Conservation (phyloP, 495 filamentous ascomycete genomes). For the Lasiosphaeris hirsuta region DNA sequence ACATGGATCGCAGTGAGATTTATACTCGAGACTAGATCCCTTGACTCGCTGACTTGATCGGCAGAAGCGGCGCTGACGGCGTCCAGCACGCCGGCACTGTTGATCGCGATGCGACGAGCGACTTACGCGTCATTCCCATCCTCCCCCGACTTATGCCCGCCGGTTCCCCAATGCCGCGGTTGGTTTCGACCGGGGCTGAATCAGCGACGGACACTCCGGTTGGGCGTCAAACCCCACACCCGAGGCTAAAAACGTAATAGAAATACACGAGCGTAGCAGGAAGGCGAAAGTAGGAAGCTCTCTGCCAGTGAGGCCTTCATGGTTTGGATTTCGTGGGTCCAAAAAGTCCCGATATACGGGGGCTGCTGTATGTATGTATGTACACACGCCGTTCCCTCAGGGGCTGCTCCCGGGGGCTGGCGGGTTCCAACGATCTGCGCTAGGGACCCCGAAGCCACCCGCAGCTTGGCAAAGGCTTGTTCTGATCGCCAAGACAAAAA, state of each 20-base stretch:
- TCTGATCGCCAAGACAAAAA: not conserved
- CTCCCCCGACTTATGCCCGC: too few relatives aligned
- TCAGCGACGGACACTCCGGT: too few relatives aligned
- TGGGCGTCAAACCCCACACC: too few relatives aligned
- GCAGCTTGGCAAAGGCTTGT: conserved; percentile 9
- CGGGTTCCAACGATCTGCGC: not conserved
- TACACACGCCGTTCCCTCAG: not conserved
- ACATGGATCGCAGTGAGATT: not conserved
- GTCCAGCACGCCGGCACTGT: not conserved
- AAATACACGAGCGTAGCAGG: too few relatives aligned
- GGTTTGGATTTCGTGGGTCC: too few relatives aligned
- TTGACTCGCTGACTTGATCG: not conserved
- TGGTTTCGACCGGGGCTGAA: too few relatives aligned
- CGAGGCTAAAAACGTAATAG: too few relatives aligned
- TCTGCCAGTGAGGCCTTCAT: too few relatives aligned
- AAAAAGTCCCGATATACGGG: too few relatives aligned
- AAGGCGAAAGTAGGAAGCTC: too few relatives aligned
- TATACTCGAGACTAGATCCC: not conserved
- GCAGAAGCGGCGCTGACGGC: not conserved
- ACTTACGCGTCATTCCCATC: not conserved
- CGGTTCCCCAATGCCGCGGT: too few relatives aligned
- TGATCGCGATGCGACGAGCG: not conserved
- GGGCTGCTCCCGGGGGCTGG: not conserved
- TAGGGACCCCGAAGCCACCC: conserved; percentile 3
- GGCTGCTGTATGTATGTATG: too few relatives aligned